Conservation (phyloP, 2,329 filamentous ascomycete genomes). For the Aspergillus brasiliensis region DNA sequence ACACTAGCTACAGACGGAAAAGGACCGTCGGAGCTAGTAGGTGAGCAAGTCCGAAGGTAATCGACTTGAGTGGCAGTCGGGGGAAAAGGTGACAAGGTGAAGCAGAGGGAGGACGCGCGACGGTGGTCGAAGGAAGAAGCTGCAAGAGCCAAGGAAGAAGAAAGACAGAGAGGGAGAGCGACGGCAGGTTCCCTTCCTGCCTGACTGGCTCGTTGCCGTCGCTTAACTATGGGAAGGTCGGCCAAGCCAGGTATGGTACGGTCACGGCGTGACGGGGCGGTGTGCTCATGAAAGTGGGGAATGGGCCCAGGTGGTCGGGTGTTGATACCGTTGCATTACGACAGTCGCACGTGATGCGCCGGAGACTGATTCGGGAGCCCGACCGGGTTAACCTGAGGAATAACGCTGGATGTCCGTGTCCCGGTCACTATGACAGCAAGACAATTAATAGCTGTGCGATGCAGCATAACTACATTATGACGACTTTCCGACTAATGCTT, state of each 20-base stretch:
- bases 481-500: too few relatives aligned
- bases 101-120: conserved; percentile 6
- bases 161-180: not conserved
- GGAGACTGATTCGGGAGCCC: too few relatives aligned
- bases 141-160: not conserved
- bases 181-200: not conserved
- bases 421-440: too few relatives aligned
- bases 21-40: conserved; percentile 18
- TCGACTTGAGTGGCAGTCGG: conserved; percentile 1
- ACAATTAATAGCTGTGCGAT: too few relatives aligned
- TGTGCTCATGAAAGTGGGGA: not conserved
- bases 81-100: not conserved
- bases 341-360: not conserved
- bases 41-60: conserved; percentile 18
- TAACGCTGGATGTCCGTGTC: too few relatives aligned
- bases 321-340: not conserved
- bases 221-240: not conserved
- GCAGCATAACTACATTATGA: too few relatives aligned
- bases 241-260: not conserved
- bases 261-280: not conserved
- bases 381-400: too few relatives aligned
- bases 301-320: not conserved
- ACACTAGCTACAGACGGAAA: conserved; percentile 21
- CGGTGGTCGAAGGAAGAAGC: conserved; percentile 1
- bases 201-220: not conserved